Base-by-base conservation (phyloP, 2,329 filamentous ascomycete species). In the Pestalotiopsis sp. region DNA sequence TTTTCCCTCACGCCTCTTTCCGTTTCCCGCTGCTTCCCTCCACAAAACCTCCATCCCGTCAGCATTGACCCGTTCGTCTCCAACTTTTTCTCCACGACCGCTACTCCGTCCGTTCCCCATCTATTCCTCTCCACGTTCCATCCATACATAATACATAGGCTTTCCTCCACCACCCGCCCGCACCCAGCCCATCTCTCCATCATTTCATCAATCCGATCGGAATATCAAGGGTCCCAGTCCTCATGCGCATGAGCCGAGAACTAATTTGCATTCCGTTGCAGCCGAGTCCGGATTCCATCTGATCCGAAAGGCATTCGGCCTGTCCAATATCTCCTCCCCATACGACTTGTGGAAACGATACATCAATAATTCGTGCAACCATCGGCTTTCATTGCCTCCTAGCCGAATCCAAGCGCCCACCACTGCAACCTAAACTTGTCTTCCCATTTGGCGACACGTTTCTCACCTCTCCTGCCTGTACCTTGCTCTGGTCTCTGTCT, bases 41-140 rank as follows among this genome's bases (percentile, higher is more conserved):
- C 57, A 36, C 57, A 27, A 59, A 27, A 23, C 13, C 13, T 41
- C 60, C 60, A 12, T 23, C 20, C 20, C 27, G 60, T 41, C 60
- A 56, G 45, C 49, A 14, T 58, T 31, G 25, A 38, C 65, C 65
- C 64, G n/a, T 27, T 38, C 56, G 45, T 67, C 65, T 60, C 65
- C 65, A 67, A 67, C 56, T 57, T 67, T 67, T 67, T 67, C 65
- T 67, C 56, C 56, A 59, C 56, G 36, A 25, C 23, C 56, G 52
- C 52, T 60, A 39, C 65, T 60, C 66, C n/a, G 36, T 63, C 57
- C 31, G 31, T 36, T 36, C 31, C 38, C 57, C 66, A 52, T 52
- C 45, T 52, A 36, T 36, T 27, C 58, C 62, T 25, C 39, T 25
- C 56, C 17, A 20, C 64, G 57, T 66, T 38, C 45, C 23, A 52